A percentile compares a stretch with the other conserved stretches of the same genome.
Evolutionary conservation across 257 asterid species (phyloP).

Genomic region (Ilex aquifolium): DNA sequence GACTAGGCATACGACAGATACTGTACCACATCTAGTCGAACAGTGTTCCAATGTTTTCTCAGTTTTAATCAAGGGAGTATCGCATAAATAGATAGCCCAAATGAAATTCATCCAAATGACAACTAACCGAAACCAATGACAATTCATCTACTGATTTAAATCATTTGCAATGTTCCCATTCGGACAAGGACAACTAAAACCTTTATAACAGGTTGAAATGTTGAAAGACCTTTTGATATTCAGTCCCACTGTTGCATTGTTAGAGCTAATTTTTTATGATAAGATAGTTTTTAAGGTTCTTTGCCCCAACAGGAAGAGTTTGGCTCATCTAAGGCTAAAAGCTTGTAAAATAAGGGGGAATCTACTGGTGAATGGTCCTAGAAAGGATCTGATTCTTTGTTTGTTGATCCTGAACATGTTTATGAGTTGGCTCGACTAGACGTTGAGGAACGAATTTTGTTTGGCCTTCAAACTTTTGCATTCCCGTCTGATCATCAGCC

Average conservation of each 20-base stretch:
- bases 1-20: too few relatives aligned
- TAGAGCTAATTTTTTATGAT: slow-evolving; percentile 5
- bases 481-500: background rate
- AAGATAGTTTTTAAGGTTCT: slow-evolving; percentile 23
- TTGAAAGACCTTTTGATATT: slow-evolving; percentile 5
- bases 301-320: slow-evolving; percentile 35
- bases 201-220: slow-evolving; percentile 1
- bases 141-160: background rate
- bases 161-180: slow-evolving; percentile 33
- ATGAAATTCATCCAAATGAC: too few relatives aligned
- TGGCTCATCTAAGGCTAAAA: slow-evolving; percentile 51
- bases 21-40: too few relatives aligned
- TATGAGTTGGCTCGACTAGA: background rate
- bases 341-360: background rate
- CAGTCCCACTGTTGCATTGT: background rate
- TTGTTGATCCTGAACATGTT: slow-evolving; percentile 2
- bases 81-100: too few relatives aligned
- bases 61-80: too few relatives aligned
- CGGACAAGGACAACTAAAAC: slow-evolving; percentile 20
- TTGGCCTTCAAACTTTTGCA: background rate
- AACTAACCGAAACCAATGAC: too few relatives aligned
- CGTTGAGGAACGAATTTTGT: background rate
- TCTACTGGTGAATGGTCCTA: background rate
- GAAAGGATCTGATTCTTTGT: slow-evolving; percentile 5
- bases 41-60: too few relatives aligned